A percentile compares a stretch with the other conserved stretches of the same genome.
Evolutionary conservation across 2,329 filamentous ascomycete species (phyloP).

Genomic region (Chrysoporthe austroafricana): DNA sequence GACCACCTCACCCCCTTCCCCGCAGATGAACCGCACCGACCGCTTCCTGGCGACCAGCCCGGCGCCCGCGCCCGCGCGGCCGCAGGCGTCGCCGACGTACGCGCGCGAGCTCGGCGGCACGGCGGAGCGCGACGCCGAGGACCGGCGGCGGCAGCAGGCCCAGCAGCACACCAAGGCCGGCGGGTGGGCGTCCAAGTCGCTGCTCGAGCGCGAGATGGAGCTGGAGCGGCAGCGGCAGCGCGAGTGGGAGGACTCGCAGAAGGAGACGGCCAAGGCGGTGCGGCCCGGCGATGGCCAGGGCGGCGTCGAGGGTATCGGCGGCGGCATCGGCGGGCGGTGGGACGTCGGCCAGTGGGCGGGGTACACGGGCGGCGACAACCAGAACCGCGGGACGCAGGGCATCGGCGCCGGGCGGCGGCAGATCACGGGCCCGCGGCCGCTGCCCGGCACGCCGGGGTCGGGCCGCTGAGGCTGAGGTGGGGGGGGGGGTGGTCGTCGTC

Average conservation of each 20-base stretch:
- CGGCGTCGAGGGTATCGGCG: slow-evolving; percentile 64
- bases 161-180: slow-evolving; percentile 65
- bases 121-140: slow-evolving; percentile 65
- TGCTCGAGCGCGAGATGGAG: slow-evolving; percentile 82
- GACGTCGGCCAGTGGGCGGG: slow-evolving; percentile 77
- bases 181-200: slow-evolving; percentile 68
- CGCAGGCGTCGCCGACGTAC: slow-evolving; percentile 51
- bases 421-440: slow-evolving; percentile 77
- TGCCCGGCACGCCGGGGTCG: slow-evolving; percentile 47
- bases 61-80: slow-evolving; percentile 51
- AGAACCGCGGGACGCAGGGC: slow-evolving; percentile 68
- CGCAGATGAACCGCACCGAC: slow-evolving; percentile 54
- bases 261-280: slow-evolving; percentile 61
- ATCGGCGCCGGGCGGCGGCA: slow-evolving; percentile 74
- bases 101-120: slow-evolving; percentile 58
- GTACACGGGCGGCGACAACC: slow-evolving; percentile 74
- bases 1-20: slow-evolving; percentile 32
- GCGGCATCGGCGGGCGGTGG: slow-evolving; percentile 71
- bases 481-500: too few relatives aligned
- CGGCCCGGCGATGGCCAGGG: slow-evolving; percentile 47
- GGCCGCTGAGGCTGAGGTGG: neutral
- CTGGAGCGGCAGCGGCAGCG: slow-evolving; percentile 74
- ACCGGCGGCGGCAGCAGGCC: slow-evolving; percentile 60
- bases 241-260: slow-evolving; percentile 80
- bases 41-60: slow-evolving; percentile 61